A percentile compares a stretch with the other conserved stretches of the same genome.
Conservation (phyloP, 2,329 filamentous ascomycete species). For the Cryphonectria carpinicola region DNA sequence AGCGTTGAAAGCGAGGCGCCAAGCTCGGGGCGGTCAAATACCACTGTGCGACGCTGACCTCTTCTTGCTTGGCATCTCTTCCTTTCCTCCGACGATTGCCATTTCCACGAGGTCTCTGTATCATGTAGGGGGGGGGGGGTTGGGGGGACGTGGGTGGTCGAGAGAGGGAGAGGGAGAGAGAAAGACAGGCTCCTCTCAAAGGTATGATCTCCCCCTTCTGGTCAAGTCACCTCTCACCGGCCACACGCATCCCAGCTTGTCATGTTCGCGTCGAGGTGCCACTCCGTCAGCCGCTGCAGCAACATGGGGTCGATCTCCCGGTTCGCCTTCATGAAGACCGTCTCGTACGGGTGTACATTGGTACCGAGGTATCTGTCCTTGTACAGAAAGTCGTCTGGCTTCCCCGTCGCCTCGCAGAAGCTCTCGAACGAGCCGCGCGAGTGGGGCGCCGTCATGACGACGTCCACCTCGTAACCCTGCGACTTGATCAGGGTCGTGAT, state of each 20-base stretch:
- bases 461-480: conserved; percentile 38
- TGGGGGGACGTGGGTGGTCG: not conserved
- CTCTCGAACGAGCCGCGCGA: conserved; percentile 17
- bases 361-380: conserved; percentile 37
- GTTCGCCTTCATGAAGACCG: conserved; percentile 43
- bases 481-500: conserved; percentile 34
- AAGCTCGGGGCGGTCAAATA: not conserved
- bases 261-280: conserved; percentile 35
- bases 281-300: conserved; percentile 38
- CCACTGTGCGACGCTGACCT: not conserved
- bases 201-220: not conserved
- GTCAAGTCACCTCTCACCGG: conserved; percentile 6
- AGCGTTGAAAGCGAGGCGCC: not conserved
- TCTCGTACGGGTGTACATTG: conserved; percentile 44
- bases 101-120: not conserved
- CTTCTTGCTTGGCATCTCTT: not conserved
- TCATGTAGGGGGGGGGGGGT: too few species aligned
- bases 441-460: conserved; percentile 38
- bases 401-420: conserved; percentile 23
- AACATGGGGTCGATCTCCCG: conserved; percentile 36
- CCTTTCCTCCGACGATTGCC: not conserved
- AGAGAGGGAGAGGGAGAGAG: not conserved
- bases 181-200: not conserved
- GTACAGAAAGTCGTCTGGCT: conserved; percentile 34
- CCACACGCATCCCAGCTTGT: conserved; percentile 36